Evolutionary conservation across 257 asterid genomes (phyloP).

Genomic region (Salvia splendens): DNA sequence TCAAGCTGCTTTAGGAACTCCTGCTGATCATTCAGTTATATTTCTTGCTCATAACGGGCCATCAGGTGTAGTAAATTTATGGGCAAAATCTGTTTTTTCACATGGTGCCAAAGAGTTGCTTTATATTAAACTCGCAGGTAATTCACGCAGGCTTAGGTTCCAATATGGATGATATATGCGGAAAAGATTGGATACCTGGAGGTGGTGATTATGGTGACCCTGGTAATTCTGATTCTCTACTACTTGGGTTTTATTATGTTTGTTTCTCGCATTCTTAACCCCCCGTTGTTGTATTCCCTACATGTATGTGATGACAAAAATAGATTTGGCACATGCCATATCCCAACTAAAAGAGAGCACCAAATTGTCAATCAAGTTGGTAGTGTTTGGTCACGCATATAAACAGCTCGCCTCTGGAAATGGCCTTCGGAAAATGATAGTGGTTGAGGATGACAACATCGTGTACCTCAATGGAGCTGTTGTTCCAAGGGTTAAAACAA

Average conservation of each 20-base stretch:
- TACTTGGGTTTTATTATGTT: neutral
- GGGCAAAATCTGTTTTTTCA: slow-evolving; percentile 7
- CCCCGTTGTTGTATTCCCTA: neutral
- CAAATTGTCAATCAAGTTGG: slow-evolving; percentile 56
- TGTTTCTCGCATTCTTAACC: neutral
- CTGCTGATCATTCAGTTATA: slow-evolving; percentile 66
- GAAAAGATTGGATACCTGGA: slow-evolving; percentile 71
- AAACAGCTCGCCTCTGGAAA: slow-evolving; percentile 65
- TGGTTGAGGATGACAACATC: slow-evolving; percentile 59
- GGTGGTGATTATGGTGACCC: slow-evolving; percentile 97
- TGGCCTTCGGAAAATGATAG: slow-evolving; percentile 81
- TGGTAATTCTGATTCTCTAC: slow-evolving; percentile 49
- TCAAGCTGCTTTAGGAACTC: slow-evolving; percentile 67
- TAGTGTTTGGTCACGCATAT: slow-evolving; percentile 99
- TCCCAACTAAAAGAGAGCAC: slow-evolving; percentile 60
- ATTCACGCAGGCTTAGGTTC: slow-evolving; percentile 71
- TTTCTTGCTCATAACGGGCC: slow-evolving; percentile 98
- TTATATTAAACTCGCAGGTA: slow-evolving; percentile 17
- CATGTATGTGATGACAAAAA: neutral
- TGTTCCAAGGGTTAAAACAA: slow-evolving; percentile 68
- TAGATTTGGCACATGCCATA: slow-evolving; percentile 77
- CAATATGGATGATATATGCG: slow-evolving; percentile 75
- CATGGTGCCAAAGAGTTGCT: slow-evolving; percentile 25
- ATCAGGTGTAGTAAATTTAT: slow-evolving; percentile 50
- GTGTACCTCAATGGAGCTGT: slow-evolving; percentile 82